These are phyloP conservation scores for Pulveroboletus ravenelii DNA, from an alignment of 768 basidiomycete genomes.

Conservation along the genomic window DNA sequence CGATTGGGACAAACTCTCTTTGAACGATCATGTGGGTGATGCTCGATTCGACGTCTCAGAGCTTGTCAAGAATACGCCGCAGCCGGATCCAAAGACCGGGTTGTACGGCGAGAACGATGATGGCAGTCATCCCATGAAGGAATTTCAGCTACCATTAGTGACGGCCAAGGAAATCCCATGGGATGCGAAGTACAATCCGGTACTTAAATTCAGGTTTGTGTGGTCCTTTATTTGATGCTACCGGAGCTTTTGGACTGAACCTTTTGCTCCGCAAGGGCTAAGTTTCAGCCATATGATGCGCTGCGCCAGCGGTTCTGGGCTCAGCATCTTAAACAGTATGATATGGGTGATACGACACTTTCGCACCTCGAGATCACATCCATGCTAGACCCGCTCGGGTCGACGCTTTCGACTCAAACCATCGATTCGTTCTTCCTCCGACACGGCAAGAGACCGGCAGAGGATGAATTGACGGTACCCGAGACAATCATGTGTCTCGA, in stretches of 20 bases:
- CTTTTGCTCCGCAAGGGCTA: conserved; percentile 51
- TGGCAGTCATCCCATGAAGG: conserved; percentile 53
- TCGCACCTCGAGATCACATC: conserved; percentile 86
- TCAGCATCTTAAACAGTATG: conserved; percentile 85
- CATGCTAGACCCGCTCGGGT: conserved; percentile 96
- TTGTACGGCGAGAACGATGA: conserved; percentile 38
- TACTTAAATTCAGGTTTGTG: conserved; percentile 57
- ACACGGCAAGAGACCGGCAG: conserved; percentile 54
- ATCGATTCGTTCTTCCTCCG: conserved; percentile 78
- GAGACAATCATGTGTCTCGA: conserved; percentile 86
- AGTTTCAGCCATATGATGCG: conserved; percentile 92
- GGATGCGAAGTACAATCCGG: conserved; percentile 69
- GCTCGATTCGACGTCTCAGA: conserved; percentile 65
- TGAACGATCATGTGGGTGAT: conserved; percentile 88
- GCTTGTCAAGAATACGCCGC: conserved; percentile 62
- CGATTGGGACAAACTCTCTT: conserved; percentile 93
- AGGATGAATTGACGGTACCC: conserved; percentile 71
- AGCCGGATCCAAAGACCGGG: conserved; percentile 54
- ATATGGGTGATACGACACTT: conserved; percentile 75
- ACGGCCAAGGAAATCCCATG: conserved; percentile 62
- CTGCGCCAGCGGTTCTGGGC: conserved; percentile 89
- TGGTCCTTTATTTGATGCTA: background rate
- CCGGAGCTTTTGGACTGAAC: background rate
- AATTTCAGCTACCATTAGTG: conserved; percentile 60
- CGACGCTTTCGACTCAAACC: conserved; percentile 78